Evolutionary conservation across 306 rosid genomes (phyloP), one percentile per base, ranked within the genome.

Genomic region (Casuarina equisetifolia): DNA sequence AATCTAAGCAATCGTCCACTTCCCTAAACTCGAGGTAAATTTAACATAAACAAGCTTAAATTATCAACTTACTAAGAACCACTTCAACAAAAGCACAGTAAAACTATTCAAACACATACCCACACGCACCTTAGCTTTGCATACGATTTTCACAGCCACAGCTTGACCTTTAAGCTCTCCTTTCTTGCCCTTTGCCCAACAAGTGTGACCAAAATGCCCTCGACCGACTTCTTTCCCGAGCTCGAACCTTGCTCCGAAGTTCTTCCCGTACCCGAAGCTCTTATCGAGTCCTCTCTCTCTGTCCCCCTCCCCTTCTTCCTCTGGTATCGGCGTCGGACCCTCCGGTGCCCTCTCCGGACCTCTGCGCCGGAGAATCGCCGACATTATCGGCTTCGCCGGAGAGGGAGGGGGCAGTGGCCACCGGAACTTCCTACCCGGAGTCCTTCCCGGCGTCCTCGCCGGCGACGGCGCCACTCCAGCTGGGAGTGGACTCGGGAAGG

Each of bases 131-230:
- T 92, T 95, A 50, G 93, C 89, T 86, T 95, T 95, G 67, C 97
- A 86, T 7, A 95, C 89, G 88, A 95, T 95, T 89, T 95, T 95
- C 45, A 95, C 98, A 71, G 98, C 98, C 2, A 95, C 97, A 1
- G 97, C 73, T 72, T 88, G 89, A 4, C 97, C 98, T 54, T 89
- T 95, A 59, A 92, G 97, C 74, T 91, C 91, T 50, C 97, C 98
- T 73, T 88, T 95, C 86, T 86, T 92, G 43, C 92, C 92, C 63
- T 87, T 92, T 4, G 98, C 98, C 92, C 87, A 83, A 70, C 97
- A 95, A 70, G 98, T 95, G 61, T 95, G 97, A 79, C 98, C 98
- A 51, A 95, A 95, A 92, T 95, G 98, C 45, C 98, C 98, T 73
- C 98, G 91, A 46, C 98, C 98, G 39, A 92, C 89, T 86, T 92